Evolutionary conservation across 208 protist species (phyloP).

Genomic region (Acanthamoeba lenticulata): DNA sequence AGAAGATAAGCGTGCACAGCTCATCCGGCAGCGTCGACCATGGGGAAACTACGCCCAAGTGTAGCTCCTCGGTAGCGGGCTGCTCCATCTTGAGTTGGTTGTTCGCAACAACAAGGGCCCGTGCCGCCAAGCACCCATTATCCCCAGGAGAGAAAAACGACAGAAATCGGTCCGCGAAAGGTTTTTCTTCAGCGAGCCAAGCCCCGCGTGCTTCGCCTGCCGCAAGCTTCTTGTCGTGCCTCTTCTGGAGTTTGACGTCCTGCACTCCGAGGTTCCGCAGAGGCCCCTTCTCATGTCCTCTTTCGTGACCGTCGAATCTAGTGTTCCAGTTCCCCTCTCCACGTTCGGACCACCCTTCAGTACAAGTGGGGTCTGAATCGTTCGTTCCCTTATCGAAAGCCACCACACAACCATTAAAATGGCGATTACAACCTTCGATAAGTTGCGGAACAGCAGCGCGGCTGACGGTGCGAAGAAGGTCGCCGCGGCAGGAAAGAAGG

Average conservation of each 20-base stretch:
- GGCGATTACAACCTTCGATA: neutral
- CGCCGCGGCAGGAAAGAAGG: neutral
- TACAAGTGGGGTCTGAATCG: neutral
- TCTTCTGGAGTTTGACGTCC: too few relatives aligned
- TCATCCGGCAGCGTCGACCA: slow-evolving; percentile 8
- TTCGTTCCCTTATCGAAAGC: neutral
- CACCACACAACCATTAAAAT: neutral
- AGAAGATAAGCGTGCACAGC: slow-evolving; percentile 8
- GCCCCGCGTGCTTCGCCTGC: too few relatives aligned
- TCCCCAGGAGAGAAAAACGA: too few relatives aligned
- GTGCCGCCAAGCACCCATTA: too few relatives aligned
- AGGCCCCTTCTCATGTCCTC: too few relatives aligned
- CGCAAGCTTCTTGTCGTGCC: too few relatives aligned
- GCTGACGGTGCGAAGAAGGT: neutral
- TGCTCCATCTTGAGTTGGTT: neutral
- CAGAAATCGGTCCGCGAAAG: too few relatives aligned
- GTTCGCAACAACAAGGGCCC: too few relatives aligned
- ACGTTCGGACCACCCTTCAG: neutral
- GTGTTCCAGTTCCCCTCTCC: neutral
- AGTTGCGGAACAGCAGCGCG: neutral
- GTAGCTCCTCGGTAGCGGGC: neutral
- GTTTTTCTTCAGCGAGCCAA: too few relatives aligned
- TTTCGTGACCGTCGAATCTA: too few relatives aligned
- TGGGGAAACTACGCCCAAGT: neutral
- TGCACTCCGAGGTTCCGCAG: too few relatives aligned